Evolutionary conservation across 139 green algal genomes (phyloP).

Genomic region (Micractinium sp.): DNA sequence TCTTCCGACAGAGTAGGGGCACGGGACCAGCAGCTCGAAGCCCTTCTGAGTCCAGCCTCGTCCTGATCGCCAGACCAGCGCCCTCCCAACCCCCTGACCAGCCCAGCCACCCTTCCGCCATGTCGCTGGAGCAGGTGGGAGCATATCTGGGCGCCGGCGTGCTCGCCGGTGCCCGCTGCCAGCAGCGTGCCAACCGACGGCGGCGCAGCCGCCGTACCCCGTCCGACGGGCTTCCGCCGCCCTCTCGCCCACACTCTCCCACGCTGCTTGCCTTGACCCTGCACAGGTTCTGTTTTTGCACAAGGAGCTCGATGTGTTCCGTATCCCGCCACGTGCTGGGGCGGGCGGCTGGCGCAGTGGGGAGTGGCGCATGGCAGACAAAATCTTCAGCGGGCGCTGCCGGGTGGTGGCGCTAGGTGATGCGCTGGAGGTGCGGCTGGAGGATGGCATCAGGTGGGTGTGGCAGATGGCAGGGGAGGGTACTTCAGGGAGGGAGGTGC

Average conservation of each 20-base stretch:
- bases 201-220: background rate
- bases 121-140: background rate
- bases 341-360: conserved; percentile 55
- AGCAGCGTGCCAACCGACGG: background rate
- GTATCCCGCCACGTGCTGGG: conserved; percentile 55
- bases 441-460: conserved; percentile 59
- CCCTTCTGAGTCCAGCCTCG: background rate
- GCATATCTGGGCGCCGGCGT: background rate
- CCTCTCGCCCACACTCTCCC: background rate
- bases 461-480: too few relatives aligned
- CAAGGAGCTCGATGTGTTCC: conserved; percentile 52
- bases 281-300: conserved; percentile 17
- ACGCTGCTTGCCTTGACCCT: background rate
- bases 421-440: conserved; percentile 62
- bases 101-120: background rate
- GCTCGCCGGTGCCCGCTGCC: background rate
- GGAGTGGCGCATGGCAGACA: conserved; percentile 65
- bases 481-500: too few relatives aligned
- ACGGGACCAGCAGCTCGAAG: background rate
- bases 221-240: background rate
- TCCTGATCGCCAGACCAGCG: background rate
- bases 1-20: background rate
- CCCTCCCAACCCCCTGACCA: background rate
- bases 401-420: conserved; percentile 54
- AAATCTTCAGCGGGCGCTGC: conserved; percentile 67